Percentiles rank a stretch among this genome's conserved stretches.
These are phyloP conservation scores for Tothia fuscella DNA, from an alignment of 2,329 filamentous ascomycete species.

Conservation along the genomic window DNA sequence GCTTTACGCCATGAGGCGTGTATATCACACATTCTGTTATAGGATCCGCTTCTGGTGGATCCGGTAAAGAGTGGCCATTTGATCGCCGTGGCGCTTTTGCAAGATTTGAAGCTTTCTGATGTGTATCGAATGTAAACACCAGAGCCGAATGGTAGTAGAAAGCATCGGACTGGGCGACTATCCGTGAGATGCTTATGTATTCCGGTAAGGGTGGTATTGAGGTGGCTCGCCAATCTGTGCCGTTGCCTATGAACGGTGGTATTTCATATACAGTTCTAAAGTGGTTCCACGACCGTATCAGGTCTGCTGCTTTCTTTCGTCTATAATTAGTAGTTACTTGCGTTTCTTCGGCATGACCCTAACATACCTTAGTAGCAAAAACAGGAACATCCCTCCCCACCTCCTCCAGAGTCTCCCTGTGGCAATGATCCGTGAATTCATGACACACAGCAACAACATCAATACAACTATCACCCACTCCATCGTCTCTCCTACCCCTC, in stretches of 20 bases:
- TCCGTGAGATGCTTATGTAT: constrained; percentile 50
- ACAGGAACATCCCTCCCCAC: constrained; percentile 43
- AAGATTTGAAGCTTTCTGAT: no score
- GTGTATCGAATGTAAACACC: constrained; percentile 47
- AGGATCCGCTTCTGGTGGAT: constrained; percentile 15
- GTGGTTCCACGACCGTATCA: constrained; percentile 47
- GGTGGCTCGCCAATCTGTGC: constrained; percentile 34
- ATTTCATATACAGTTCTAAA: constrained; percentile 44
- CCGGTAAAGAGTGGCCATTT: constrained; percentile 21
- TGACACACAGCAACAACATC: constrained; percentile 51
- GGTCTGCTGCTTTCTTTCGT: constrained; percentile 38
- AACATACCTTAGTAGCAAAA: constrained; percentile 39
- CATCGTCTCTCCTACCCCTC: constrained; percentile 18
- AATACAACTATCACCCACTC: constrained; percentile 30
- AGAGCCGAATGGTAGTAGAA: constrained; percentile 52
- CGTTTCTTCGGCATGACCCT: background rate
- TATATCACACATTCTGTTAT: constrained; percentile 48
- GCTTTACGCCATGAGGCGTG: constrained; percentile 49
- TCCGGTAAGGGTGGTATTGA: constrained; percentile 38
- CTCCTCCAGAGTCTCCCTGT: constrained; percentile 47
- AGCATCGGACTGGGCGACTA: constrained; percentile 40
- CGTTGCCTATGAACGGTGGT: constrained; percentile 31
- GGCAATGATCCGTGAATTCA: constrained; percentile 59
- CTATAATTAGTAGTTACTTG: background rate
- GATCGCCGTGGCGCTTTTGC: constrained; percentile 13